Conservation (phyloP, 352 stramenopile genomes). For the Globisporangium abappressorium region DNA sequence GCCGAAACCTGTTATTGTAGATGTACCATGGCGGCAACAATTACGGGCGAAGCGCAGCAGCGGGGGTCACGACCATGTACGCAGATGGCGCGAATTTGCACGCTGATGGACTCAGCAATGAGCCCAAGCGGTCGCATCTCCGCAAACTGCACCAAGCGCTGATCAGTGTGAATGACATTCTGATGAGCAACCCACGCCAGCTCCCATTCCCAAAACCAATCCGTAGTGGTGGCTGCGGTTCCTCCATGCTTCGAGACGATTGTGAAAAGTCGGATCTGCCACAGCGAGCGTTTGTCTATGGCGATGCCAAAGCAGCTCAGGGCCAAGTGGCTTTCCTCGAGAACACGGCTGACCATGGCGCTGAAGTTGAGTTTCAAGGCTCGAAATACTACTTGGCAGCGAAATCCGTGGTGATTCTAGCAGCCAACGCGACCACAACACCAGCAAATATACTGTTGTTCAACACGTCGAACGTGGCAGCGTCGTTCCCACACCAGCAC, state of each 20-base stretch:
- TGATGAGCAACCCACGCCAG: slow-evolving; percentile 51
- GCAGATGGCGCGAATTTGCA: slow-evolving; percentile 67
- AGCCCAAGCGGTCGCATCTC: slow-evolving; percentile 67
- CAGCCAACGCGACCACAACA: slow-evolving; percentile 17
- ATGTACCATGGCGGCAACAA: slow-evolving; percentile 83
- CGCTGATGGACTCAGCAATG: slow-evolving; percentile 62
- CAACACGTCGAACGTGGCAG: slow-evolving; percentile 47
- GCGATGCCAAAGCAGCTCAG: slow-evolving; percentile 20
- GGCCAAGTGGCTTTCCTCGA: slow-evolving; percentile 52
- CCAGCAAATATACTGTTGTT: slow-evolving; percentile 30
- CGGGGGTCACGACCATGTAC: slow-evolving; percentile 72
- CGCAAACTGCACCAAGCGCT: slow-evolving; percentile 54
- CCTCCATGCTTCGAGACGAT: neutral
- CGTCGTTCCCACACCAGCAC: slow-evolving; percentile 40
- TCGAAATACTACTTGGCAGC: slow-evolving; percentile 34
- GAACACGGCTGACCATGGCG: slow-evolving; percentile 34
- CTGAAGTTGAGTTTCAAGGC: slow-evolving; percentile 33
- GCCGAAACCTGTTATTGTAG: slow-evolving; percentile 20
- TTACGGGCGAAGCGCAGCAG: slow-evolving; percentile 54
- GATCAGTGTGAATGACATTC: slow-evolving; percentile 50
- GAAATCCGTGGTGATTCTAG: slow-evolving; percentile 48
- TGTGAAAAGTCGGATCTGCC: slow-evolving; percentile 11
- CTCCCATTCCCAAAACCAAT: slow-evolving; percentile 34
- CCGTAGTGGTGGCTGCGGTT: slow-evolving; percentile 4
- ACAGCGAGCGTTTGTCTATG: slow-evolving; percentile 56